A percentile compares a stretch with the other conserved stretches of the same genome.
phyloP scores from a whole-genome alignment of 495 filamentous ascomycete genomes.

The Penicillium roqueforti region DNA sequence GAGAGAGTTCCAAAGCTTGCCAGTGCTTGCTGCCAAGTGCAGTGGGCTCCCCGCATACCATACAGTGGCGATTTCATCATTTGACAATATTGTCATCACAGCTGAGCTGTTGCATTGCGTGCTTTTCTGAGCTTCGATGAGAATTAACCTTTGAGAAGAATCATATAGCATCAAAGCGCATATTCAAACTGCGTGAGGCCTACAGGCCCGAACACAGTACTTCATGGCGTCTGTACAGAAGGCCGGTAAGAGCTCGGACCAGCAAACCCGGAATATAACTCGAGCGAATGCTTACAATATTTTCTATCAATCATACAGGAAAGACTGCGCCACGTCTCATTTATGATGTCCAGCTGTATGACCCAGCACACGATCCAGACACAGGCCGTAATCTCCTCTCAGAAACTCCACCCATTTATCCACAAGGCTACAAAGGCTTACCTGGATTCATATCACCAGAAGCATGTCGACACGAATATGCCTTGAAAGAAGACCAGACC shows the following conservation, averaged over 20 bases:
- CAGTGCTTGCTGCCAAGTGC: conserved; percentile 20
- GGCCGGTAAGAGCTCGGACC: conserved; percentile 28
- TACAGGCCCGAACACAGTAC: conserved; percentile 18
- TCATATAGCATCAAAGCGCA: background rate
- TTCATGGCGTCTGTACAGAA: conserved; percentile 35
- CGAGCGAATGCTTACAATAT: conserved; percentile 1
- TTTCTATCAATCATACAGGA: conserved; percentile 33
- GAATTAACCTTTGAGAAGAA: background rate
- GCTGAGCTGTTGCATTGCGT: background rate
- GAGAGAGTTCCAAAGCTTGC: conserved; percentile 11
- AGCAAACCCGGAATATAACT: background rate
- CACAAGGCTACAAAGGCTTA: conserved; percentile 27
- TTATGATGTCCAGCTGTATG: conserved; percentile 54
- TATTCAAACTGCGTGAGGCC: background rate
- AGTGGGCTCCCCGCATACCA: conserved; percentile 30
- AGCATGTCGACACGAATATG: conserved; percentile 55
- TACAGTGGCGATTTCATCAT: conserved; percentile 11
- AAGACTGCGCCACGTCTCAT: conserved; percentile 61
- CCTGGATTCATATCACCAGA: conserved; percentile 33
- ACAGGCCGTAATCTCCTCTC: conserved; percentile 52
- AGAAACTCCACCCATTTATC: conserved; percentile 45
- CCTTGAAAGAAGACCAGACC: conserved; percentile 50
- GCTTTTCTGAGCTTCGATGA: background rate
- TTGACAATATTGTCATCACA: background rate
- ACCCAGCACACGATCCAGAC: conserved; percentile 45